Evolutionary conservation across 2,329 filamentous ascomycete species (phyloP).

Genomic region (Phyllosticta citribraziliensis): DNA sequence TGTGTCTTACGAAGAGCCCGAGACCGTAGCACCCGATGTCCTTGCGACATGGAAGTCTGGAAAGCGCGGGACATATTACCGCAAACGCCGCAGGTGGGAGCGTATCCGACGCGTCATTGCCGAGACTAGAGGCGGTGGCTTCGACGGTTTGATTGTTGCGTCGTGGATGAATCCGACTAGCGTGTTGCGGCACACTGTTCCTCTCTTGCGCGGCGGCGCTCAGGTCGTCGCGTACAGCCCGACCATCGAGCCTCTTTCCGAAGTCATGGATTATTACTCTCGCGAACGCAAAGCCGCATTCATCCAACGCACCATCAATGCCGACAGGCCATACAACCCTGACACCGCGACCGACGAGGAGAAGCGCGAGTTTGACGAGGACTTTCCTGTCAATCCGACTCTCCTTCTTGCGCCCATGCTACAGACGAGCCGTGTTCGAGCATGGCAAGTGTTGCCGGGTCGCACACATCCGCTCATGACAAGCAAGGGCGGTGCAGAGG

Average conservation of each 20-base stretch:
- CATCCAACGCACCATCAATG: constrained; percentile 30
- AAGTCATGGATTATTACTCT: constrained; percentile 74
- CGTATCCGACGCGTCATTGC: constrained; percentile 64
- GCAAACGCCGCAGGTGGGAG: constrained; percentile 78
- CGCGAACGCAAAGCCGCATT: constrained; percentile 71
- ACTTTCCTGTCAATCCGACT: constrained; percentile 83
- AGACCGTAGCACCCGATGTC: constrained; percentile 47
- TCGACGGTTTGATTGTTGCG: constrained; percentile 74
- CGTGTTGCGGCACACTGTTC: constrained; percentile 64
- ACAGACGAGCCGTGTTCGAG: constrained; percentile 67
- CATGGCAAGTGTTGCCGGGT: constrained; percentile 86
- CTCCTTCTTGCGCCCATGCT: constrained; percentile 68
- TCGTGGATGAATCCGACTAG: constrained; percentile 71
- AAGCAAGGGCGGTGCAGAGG: constrained; percentile 74
- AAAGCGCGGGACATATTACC: constrained; percentile 75
- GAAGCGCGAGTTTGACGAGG: constrained; percentile 24
- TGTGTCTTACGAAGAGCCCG: constrained; percentile 61
- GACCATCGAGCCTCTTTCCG: constrained; percentile 66
- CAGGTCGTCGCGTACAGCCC: constrained; percentile 79
- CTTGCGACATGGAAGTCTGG: constrained; percentile 67
- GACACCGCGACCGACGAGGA: constrained; percentile 29
- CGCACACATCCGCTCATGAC: constrained; percentile 95
- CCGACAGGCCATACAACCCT: neutral
- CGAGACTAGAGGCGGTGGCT: constrained; percentile 62
- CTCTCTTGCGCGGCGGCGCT: constrained; percentile 72